Base-by-base conservation (phyloP, 176 grass and related monocot genomes). In the Phragmites australis region DNA sequence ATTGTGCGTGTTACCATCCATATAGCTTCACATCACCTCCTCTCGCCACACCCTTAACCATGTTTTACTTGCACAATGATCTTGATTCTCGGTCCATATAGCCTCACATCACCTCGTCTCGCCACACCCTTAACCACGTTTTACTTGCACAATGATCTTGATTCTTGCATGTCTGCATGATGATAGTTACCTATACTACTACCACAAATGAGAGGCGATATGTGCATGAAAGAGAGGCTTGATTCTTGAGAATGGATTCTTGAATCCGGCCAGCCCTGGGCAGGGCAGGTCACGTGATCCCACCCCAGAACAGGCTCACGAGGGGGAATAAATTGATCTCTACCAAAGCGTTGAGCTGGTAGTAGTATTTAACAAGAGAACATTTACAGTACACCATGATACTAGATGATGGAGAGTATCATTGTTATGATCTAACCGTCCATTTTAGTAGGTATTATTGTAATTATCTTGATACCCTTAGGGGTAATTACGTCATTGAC, bases 211-310 rank as follows among this genome's bases (percentile, higher is more conserved):
- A n/a, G 42, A 70, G 59, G 31, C 17, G 19, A 17, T 44, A 70
- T 31, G 16, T 75, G n/a, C n/a, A n/a, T n/a, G 64, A 11, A 67
- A 39, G 30, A 9, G 31, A 18, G 7, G 63, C 5, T 45, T 68
- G 65, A 44, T 67, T 13, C 64, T 9, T 9, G 13, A 48, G 78
- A 80, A n/a, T n/a, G 39, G 63, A n/a, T n/a, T n/a, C n/a, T n/a
- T n/a, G n/a, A n/a, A 55, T 54, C 52, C 52, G 48, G 48, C 29
- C 9, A 47, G 63, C n/a, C 44, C 42, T n/a, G 55, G 31, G 43
- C 70, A 41, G 54, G 29, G 71, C 18, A 46, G 31, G 59, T 89
- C 89, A 89, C 89, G 83, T 94, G 89, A 89, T 82, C 72, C 80
- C 75, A 72, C 80, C 14, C 41, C 78, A 72, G 75, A 85, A 72